phyloP scores from a whole-genome alignment of 257 asterid genomes.

The Nicotiana noctiflora region DNA sequence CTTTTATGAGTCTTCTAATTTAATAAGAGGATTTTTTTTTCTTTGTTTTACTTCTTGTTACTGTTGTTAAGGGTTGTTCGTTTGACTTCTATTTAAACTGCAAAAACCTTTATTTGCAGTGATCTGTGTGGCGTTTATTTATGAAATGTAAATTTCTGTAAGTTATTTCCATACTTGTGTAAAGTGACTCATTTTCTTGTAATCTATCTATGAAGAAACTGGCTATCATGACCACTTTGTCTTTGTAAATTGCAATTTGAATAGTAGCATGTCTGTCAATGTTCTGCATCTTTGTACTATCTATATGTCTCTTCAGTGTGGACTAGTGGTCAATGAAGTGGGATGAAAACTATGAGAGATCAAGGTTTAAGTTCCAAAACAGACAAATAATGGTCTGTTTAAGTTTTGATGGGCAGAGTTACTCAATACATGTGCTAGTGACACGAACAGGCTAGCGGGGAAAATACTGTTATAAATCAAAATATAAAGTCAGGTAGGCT shows the following conservation, averaged over 20 bases:
- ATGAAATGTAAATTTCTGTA: slow-evolving; percentile 45
- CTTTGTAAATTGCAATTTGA: background rate
- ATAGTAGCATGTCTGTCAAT: background rate
- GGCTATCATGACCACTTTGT: background rate
- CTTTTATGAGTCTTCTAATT: slow-evolving; percentile 29
- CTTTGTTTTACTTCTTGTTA: slow-evolving; percentile 13
- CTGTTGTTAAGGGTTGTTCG: slow-evolving; percentile 20
- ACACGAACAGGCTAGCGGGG: too few relatives aligned
- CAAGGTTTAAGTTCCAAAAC: too few relatives aligned
- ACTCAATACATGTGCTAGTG: too few relatives aligned
- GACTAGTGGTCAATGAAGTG: too few relatives aligned
- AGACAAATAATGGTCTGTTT: too few relatives aligned
- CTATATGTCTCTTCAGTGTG: background rate
- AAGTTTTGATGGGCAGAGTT: too few relatives aligned
- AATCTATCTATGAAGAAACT: slow-evolving; percentile 1
- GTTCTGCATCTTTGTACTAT: background rate
- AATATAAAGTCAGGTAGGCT: too few relatives aligned
- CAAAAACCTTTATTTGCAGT: slow-evolving; percentile 19
- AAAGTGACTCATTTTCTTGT: slow-evolving; percentile 15
- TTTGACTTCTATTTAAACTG: slow-evolving; percentile 19
- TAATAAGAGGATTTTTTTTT: slow-evolving; percentile 16
- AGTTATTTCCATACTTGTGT: slow-evolving; percentile 24
- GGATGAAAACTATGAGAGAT: too few relatives aligned
- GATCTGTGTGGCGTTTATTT: slow-evolving; percentile 24
- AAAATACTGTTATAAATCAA: too few relatives aligned